A percentile compares a stretch with the other conserved stretches of the same genome.
These are phyloP conservation scores for Trametes sp. DNA, from an alignment of 1,284 basidiomycete species.

Conservation along the genomic window DNA sequence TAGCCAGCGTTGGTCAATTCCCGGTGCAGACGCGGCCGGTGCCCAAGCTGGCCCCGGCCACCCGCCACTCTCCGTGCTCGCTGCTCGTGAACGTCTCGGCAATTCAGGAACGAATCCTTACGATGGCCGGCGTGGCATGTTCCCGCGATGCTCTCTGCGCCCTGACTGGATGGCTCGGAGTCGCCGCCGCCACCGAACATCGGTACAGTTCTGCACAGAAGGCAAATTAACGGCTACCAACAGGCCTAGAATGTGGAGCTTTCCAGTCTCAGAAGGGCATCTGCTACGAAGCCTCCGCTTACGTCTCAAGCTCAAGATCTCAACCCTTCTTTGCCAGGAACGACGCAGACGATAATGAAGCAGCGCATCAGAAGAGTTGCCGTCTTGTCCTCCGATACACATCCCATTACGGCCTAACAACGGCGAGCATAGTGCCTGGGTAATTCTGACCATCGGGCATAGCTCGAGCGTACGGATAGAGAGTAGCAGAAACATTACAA, in stretches of 20 bases:
- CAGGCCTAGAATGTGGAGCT: neutral
- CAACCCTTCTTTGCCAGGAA: neutral
- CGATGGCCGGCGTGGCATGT: neutral
- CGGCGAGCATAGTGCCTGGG: neutral
- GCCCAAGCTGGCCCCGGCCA: neutral
- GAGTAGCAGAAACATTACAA: conserved; percentile 23
- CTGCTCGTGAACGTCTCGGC: neutral
- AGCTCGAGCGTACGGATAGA: neutral
- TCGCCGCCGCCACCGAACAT: neutral
- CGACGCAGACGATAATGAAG: neutral
- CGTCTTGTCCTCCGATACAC: no score
- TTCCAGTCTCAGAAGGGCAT: no score
- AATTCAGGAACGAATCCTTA: neutral
- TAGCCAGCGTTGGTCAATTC: neutral
- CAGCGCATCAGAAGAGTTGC: no score
- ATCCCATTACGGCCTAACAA: neutral
- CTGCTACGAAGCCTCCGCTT: neutral
- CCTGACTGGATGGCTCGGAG: neutral
- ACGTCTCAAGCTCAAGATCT: neutral
- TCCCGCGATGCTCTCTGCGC: neutral
- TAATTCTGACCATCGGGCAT: neutral
- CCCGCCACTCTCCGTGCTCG: neutral
- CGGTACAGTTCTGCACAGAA: no score
- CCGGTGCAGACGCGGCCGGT: neutral
- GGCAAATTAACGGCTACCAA: no score